phyloP scores from a whole-genome alignment of 805 yeast species.

The Jamesozyma hellenica region DNA sequence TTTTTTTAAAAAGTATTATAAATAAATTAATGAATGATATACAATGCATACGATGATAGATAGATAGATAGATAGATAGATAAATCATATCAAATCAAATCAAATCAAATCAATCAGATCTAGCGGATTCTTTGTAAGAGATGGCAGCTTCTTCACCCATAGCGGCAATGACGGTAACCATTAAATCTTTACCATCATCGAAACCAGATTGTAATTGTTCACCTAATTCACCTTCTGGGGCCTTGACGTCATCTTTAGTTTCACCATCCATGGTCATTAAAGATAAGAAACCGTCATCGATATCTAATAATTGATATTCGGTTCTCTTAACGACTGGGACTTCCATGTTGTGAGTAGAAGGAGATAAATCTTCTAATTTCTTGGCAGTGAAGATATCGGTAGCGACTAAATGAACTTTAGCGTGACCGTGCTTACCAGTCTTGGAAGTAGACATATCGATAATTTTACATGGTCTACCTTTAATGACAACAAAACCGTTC shows the following conservation, averaged over 20 bases:
- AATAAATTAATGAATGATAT: too few relatives aligned
- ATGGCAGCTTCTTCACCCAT: conserved; percentile 99
- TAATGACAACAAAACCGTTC: conserved; percentile 96
- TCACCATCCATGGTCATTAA: conserved; percentile 95
- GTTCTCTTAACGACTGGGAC: conserved; percentile 93
- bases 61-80: too few relatives aligned
- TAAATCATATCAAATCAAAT: neutral
- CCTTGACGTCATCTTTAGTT: conserved; percentile 95
- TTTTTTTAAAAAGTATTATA: too few relatives aligned
- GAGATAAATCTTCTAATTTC: conserved; percentile 98
- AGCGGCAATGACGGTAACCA: conserved; percentile 90
- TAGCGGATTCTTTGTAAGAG: conserved; percentile 96
- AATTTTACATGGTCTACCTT: conserved; percentile 98
- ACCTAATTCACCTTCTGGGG: conserved; percentile 96
- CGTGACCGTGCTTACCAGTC: conserved; percentile 99
- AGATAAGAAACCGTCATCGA: conserved; percentile 92
- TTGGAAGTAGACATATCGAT: conserved; percentile 98
- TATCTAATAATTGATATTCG: conserved; percentile 92
- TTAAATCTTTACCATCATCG: conserved; percentile 94
- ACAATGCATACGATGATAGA: too few relatives aligned
- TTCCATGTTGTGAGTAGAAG: conserved; percentile 99
- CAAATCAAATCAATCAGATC: conserved; percentile 27
- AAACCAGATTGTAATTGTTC: conserved; percentile 80
- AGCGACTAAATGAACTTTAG: conserved; percentile 98
- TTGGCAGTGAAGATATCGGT: conserved; percentile 95